Base-by-base conservation (phyloP, 2,329 filamentous ascomycete genomes). In the Bipolaris cookei region DNA sequence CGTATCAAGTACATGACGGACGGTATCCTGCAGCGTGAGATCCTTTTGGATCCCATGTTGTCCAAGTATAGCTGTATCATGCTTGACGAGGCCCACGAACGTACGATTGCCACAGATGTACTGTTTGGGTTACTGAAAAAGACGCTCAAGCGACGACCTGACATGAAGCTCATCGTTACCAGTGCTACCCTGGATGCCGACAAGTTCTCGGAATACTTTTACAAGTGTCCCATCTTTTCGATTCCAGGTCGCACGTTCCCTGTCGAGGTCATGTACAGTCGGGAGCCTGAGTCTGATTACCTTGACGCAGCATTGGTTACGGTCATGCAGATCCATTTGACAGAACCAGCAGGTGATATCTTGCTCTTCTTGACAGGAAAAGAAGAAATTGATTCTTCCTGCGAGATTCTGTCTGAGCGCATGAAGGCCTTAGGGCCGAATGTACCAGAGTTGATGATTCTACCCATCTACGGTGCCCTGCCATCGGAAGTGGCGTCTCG, bases 1-100 rank as follows among this genome's bases (percentile, higher is more conserved):
- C 86, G 96, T 59, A 86, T 99, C 75, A 99, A 99, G 82, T 99
- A 99, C 83, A 99, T 99, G 95, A 99, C 96, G 42, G 95, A 99
- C 74, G 96, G 96, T 86, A 98, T 99, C 90, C 87, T 99, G 70
- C 84, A 98, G 72, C 84, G 95, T 72, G 95, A 99, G 79, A 93
- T 95, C 55, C 96, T 99, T 88, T 89, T 97, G 78, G 95, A 99
- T 77, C 91, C 93, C 72, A 86, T 96, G 68, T 86, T 99, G 79
- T 89, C 86, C 48, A 90, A 93, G 52, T 99, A 99, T 80, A 95
- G 92, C 82, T 96, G 91, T 71, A 98, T 99, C 75, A 98, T 99
- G 78, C 89, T 99, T 61, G 95, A 99, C 77, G 95, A 99, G 78
- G 95, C 96, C 52, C 95, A 99, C 87, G 95, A 99, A 79, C 88